phyloP scores from a whole-genome alignment of 208 protist species.

The Leishmania arabica region DNA sequence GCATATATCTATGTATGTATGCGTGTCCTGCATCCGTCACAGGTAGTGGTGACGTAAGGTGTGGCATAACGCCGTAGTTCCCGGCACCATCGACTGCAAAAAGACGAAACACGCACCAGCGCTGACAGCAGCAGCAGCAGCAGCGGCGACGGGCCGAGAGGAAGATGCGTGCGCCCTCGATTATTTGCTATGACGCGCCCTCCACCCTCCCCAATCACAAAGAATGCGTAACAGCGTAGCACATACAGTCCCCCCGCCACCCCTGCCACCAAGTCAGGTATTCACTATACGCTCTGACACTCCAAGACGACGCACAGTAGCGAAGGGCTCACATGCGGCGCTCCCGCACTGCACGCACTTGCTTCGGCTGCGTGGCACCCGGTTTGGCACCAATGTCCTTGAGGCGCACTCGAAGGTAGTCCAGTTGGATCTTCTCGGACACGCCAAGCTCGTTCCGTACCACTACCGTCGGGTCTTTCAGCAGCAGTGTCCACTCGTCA shows the following conservation, averaged over 20 bases:
- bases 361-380: conserved; percentile 11
- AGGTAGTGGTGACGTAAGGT: background rate
- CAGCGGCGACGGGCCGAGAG: background rate
- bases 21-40: background rate
- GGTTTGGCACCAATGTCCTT: conserved; percentile 24
- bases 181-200: background rate
- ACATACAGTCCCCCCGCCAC: background rate
- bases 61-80: too few species aligned
- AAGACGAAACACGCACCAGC: background rate
- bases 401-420: conserved; percentile 74
- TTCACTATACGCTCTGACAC: background rate
- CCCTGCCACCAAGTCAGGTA: background rate
- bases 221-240: background rate
- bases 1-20: background rate
- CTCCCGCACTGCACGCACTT: background rate
- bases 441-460: conserved; percentile 64
- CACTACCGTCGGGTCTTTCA: conserved; percentile 74
- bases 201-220: background rate
- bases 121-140: background rate
- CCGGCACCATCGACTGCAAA: background rate
- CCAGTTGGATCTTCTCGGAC: conserved; percentile 64
- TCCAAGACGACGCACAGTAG: background rate
- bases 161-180: background rate
- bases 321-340: background rate
- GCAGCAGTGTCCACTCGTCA: conserved; percentile 83